Conservation (phyloP, 1,284 basidiomycete species). For the Microbotryomycetes sp. region DNA sequence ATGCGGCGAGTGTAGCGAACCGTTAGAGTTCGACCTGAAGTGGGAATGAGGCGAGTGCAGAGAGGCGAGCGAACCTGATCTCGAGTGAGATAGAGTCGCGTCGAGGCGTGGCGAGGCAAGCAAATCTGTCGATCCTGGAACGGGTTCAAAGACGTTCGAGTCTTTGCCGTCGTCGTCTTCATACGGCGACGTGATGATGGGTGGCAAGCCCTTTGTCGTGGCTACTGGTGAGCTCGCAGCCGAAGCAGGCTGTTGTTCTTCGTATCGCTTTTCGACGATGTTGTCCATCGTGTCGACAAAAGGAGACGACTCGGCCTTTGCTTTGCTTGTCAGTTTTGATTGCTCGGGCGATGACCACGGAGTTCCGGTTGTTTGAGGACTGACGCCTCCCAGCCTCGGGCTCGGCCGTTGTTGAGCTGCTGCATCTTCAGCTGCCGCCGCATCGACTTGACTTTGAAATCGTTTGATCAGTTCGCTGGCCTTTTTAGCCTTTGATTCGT, state of each 20-base stretch:
- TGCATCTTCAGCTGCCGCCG: background rate
- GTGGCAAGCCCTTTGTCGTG: background rate
- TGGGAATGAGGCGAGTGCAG: background rate
- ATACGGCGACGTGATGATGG: background rate
- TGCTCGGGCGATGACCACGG: background rate
- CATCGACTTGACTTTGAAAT: conserved; percentile 15
- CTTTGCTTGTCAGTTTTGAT: background rate
- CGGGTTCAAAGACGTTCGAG: background rate
- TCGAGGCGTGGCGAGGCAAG: background rate
- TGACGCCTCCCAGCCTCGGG: background rate
- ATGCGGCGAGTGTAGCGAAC: background rate
- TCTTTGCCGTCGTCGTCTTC: background rate
- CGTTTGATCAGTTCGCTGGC: conserved; percentile 20
- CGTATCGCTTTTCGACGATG: background rate
- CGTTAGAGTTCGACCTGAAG: background rate
- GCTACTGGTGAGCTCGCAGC: background rate
- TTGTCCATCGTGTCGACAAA: background rate
- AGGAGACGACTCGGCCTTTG: background rate
- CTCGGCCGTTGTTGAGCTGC: background rate
- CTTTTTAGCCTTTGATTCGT: conserved; percentile 3
- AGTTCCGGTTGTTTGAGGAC: background rate
- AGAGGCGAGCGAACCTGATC: background rate
- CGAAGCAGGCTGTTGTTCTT: background rate
- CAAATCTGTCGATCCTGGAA: conserved; percentile 9
- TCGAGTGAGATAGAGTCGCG: background rate